phyloP scores from a whole-genome alignment of 163 green algal genomes.

The Chlorella variabilis region DNA sequence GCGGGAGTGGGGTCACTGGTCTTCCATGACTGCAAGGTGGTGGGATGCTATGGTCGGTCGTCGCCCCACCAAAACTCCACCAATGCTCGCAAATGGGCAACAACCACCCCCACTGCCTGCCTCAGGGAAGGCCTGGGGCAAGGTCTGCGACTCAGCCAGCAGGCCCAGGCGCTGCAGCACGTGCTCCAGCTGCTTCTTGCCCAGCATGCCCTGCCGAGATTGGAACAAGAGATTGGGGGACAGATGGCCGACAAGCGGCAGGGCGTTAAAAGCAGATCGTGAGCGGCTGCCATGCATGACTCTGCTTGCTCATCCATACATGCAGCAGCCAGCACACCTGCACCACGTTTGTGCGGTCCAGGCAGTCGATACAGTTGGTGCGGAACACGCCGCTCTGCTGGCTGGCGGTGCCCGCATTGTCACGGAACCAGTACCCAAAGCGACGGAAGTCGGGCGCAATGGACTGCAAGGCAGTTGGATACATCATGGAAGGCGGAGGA shows the following conservation, averaged over 20 bases:
- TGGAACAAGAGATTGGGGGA: not conserved
- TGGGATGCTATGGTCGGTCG: too few relatives aligned
- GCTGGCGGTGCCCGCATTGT: slow-evolving; percentile 5
- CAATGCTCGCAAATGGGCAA: not conserved
- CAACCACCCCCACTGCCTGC: not conserved
- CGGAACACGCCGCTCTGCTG: slow-evolving; percentile 84
- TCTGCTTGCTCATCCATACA: not conserved
- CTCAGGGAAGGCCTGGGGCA: slow-evolving; percentile 57
- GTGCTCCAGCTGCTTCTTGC: slow-evolving; percentile 69
- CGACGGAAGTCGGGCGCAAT: slow-evolving; percentile 46
- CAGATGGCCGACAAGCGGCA: too few relatives aligned
- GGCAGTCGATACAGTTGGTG: slow-evolving; percentile 95
- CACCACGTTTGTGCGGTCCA: slow-evolving; percentile 95
- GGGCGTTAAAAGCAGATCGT: too few relatives aligned
- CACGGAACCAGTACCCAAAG: slow-evolving; percentile 57
- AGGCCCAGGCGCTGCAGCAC: slow-evolving; percentile 69
- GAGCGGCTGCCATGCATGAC: too few relatives aligned
- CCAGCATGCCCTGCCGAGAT: slow-evolving; percentile 70
- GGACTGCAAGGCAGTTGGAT: slow-evolving; percentile 40
- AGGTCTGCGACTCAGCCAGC: slow-evolving; percentile 37
- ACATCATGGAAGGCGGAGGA: not conserved
- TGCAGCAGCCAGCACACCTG: slow-evolving; percentile 49
- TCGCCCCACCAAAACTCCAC: too few relatives aligned
- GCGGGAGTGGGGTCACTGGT: too few relatives aligned
- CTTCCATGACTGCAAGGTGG: too few relatives aligned